Conservation (phyloP, 2,329 filamentous ascomycete genomes). For the Epichloe festucae region DNA sequence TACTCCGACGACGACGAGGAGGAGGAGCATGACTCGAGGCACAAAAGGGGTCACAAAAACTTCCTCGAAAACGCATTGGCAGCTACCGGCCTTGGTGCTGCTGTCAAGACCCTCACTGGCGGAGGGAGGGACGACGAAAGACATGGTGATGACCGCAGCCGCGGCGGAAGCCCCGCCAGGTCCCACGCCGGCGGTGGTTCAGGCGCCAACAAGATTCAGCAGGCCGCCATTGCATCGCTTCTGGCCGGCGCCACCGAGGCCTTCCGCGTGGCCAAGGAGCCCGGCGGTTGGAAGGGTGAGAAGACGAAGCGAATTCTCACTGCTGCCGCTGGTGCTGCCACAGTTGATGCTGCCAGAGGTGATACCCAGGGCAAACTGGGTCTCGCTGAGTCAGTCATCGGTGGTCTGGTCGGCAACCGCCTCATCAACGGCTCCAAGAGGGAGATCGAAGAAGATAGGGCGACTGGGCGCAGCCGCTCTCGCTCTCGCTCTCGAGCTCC, state of each 20-base stretch:
- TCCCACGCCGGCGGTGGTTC: constrained; percentile 29
- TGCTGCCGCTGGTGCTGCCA: constrained; percentile 72
- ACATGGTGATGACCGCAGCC: constrained; percentile 30
- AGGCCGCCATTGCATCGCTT: constrained; percentile 82
- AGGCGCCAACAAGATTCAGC: constrained; percentile 51
- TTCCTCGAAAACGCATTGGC: constrained; percentile 51
- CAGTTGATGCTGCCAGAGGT: constrained; percentile 67
- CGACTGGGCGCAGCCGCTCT: constrained; percentile 53
- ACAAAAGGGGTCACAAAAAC: constrained; percentile 49
- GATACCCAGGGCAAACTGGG: constrained; percentile 69
- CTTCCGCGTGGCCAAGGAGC: constrained; percentile 78
- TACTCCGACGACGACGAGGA: constrained; percentile 41
- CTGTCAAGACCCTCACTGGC: constrained; percentile 46
- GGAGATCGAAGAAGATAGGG: constrained; percentile 48
- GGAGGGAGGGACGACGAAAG: constrained; percentile 28
- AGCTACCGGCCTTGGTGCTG: constrained; percentile 48
- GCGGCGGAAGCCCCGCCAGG: constrained; percentile 30
- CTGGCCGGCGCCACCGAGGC: constrained; percentile 86
- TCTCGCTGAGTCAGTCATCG: constrained; percentile 74
- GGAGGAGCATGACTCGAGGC: constrained; percentile 28
- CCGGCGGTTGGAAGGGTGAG: constrained; percentile 77
- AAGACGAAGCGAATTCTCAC: constrained; percentile 89
- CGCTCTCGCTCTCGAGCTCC: constrained; percentile 55
- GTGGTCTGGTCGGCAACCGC: constrained; percentile 75
- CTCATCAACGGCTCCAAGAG: constrained; percentile 67